Evolutionary conservation across 306 rosid species (phyloP), one percentile per base, ranked within the genome.

Genomic region (Malus orientalis): DNA sequence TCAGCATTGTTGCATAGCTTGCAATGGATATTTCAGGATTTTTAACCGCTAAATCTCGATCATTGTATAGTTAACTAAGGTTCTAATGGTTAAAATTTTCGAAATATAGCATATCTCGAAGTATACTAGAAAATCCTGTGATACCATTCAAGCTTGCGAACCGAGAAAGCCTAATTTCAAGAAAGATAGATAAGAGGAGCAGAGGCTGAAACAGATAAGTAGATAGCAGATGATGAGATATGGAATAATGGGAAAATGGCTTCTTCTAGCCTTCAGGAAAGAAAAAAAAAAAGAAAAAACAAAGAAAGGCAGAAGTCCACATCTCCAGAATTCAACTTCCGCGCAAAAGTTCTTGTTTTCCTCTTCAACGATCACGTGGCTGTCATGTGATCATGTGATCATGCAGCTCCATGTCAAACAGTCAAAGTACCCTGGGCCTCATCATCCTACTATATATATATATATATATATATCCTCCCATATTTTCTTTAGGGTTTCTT

Each of bases 361-460:
- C 71, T 54, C 73, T 71, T 81, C 70, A 66, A 78, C 53, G 11
- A 54, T 53, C 90, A 90, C 83, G 78, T 86, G 92, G 86, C 70
- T 70, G 74, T 87, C 88, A 90, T 82, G 55, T 90, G 92, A 77
- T 74, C 65, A 74, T 74, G 55, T 90, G 92, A 77, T 74, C 65
- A 74, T 74, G 65, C 71, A 69, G 74, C 78, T 68, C 79, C 73
- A 51, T 27, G 86, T 79, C 87, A 77, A 86, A 38, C 42, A 38
- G 42, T 38, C 40, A 1, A 36, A 74, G 32, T 5, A 85, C 88
- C 2, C 55, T 51, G 20, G 55, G 6, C 55, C 54, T 49, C 3
- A 51, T 6, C 55, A 51, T 51, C 55, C 55, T 15, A 5, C 20
- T 5, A 15, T 15, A 51, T 2, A 51, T 8, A 40, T 5, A 15